Percentiles rank a stretch among this genome's conserved stretches.
Evolutionary conservation across 2,329 filamentous ascomycete species (phyloP).

Genomic region (Zymoseptoria brevis): DNA sequence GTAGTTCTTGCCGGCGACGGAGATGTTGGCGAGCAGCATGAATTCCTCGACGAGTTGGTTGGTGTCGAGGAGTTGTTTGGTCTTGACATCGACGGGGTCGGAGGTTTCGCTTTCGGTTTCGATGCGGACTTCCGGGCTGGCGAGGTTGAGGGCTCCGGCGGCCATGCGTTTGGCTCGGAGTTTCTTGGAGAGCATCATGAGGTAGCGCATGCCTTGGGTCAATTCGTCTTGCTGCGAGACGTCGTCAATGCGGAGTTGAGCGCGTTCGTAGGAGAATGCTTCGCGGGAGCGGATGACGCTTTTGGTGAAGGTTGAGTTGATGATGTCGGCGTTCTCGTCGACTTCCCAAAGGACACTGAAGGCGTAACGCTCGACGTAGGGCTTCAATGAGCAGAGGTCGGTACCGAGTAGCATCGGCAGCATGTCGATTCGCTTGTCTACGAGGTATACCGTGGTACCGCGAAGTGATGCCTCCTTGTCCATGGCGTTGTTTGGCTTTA

Average conservation of each 20-base stretch:
- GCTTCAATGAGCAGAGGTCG: conserved; percentile 91
- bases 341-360: conserved; percentile 65
- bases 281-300: conserved; percentile 95
- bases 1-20: conserved; percentile 84
- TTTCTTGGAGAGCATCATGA: conserved; percentile 84
- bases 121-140: conserved; percentile 95
- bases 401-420: conserved; percentile 92
- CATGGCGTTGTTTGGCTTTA: conserved; percentile 95
- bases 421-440: conserved; percentile 99
- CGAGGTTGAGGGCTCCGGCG: conserved; percentile 87
- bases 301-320: conserved; percentile 84
- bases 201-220: conserved; percentile 77
- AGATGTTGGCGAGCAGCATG: conserved; percentile 97
- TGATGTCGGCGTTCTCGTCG: conserved; percentile 72
- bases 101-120: conserved; percentile 93
- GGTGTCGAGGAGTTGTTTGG: conserved; percentile 86
- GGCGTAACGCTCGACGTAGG: conserved; percentile 74
- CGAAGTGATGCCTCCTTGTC: conserved; percentile 88
- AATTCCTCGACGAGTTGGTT: conserved; percentile 98
- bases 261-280: conserved; percentile 96
- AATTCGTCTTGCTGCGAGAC: conserved; percentile 77
- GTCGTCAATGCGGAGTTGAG: conserved; percentile 90
- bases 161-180: conserved; percentile 93
- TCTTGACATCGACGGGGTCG: conserved; percentile 92
- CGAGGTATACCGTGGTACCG: conserved; percentile 92